Base-by-base conservation (phyloP, 2,329 filamentous ascomycete genomes). In the Trichoderma sp. region DNA sequence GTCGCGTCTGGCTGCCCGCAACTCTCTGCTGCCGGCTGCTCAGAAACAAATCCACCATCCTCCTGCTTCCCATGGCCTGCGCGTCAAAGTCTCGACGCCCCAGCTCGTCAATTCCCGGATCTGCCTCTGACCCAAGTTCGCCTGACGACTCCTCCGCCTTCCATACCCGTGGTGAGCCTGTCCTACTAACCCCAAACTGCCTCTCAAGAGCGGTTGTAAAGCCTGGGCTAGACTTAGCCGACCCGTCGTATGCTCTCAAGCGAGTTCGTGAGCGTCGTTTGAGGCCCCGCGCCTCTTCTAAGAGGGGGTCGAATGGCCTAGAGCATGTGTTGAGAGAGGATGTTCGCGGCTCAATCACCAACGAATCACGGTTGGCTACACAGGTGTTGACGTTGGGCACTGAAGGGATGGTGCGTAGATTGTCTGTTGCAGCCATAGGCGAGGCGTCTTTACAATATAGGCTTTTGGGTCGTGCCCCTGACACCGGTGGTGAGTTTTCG, bases 21-120 rank as follows among this genome's bases (percentile, higher is more conserved):
- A 84, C 82, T 14, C 82, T 81, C 73, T 78, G 84, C 18, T 84
- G 81, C 21, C 86, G 82, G 61, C 83, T 86, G 72, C 81, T 87
- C 32, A 89, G 79, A 75, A 89, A 88, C 63, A 85, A 72, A 67
- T 89, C 86, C 8, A 89, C 86, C 84, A 89, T 88, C 56, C 81
- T 81, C 77, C 84, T 84, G 74, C 86, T 86, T 3, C 84, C 84
- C 72, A 83, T 77, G 0, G 77, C 77, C 71, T 84, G 82, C 0
- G 79, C 77, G 51, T 82, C 79, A 70, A 71, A 30, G 36, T 73
- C 72, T 24, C 64, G 26, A 11, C 51, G 47, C 30, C 66, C 71
- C 53, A 69, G 28, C 32, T 72, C 47, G 11, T 57, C 60, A 24
- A 65, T 12, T 2, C 51, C 60, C n/a, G 64, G 18, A 18, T 62